Base-by-base conservation (phyloP, 805 yeast species). In the Candida sanyiensis region DNA sequence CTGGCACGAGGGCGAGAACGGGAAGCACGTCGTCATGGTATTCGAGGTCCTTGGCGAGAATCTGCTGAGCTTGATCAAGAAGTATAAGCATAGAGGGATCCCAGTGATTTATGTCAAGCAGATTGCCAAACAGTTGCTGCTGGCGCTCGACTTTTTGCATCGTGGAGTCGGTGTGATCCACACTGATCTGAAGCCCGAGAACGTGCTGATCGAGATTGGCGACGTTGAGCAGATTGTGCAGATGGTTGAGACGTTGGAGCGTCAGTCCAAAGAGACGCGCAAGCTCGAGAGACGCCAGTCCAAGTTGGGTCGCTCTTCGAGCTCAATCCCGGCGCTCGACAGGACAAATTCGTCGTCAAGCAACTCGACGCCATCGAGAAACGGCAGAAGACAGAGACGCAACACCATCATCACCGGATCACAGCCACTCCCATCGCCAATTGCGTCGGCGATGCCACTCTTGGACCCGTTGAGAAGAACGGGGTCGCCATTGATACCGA, bases 41-140 rank as follows among this genome's bases (percentile, higher is more conserved):
- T 93, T 93, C 59, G 98, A 93, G 63, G 96, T 93, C 0, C 67
- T 93, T 45, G 99, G 99, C 16, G 99, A 93, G 60, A 90, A 88
- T 57, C 61, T 93, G 49, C 66, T 93, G 37, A 89, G 95, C 16
- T 67, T 93, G 49, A 87, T 90, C 42, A 74, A 85, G 47, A 70
- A 89, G 40, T 89, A 73, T 54, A 70, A 75, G 55, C 87, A 83
- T 61, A 70, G 83, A 47, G 90, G 94, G 17, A 73, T 86, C n/a
- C 95, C 95, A 3, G 57, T 76, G 23, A 70, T 72, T 17, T 74
- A 83, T 51, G 93, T 85, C 26, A 83, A 85, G 59, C 90, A 83
- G 57, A 81, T 87, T 38, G 79, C 93, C 13, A 81, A 80, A 51
- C 95, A 86, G 59, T 67, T 85, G 30, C 58, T 86, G 35, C 65